Evolutionary conservation across 805 yeast genomes (phyloP), one percentile per base, ranked within the genome.

Genomic region (Saccharomyces jurei): DNA sequence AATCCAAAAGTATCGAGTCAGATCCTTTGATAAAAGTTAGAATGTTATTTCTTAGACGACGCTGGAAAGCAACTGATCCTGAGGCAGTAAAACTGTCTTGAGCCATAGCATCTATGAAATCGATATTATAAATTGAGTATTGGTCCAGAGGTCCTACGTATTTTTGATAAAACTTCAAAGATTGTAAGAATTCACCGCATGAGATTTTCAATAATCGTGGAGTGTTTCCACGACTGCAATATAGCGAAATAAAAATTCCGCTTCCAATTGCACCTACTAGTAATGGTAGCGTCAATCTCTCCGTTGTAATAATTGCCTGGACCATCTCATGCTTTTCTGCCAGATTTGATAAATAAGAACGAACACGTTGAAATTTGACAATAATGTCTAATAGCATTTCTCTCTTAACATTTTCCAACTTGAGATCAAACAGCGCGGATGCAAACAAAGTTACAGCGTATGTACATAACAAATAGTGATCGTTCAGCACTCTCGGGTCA

Each of bases 21-120:
- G 67, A 68, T 49, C 48, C 50, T 17, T 51, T 60, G 44, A 64
- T 57, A 55, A 55, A 54, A 51, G 56, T 65, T 50, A 57, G 59
- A 46, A 74, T 62, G 53, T 69, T 71, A 47, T 70, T 78, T 64
- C 86, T 76, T 54, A 86, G 70, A 57, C 80, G 78, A 64, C 86
- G 85, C 62, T 86, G 89, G 36, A 86, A 74, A 0, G 94, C 89
- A 21, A 85, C 84, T 26, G 83, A 76, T 28, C 94, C 90, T 0
- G 89, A 83, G 47, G 85, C 80, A 1, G 84, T 78, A 29, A 73
- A 71, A n/a, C 74, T 78, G 56, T 83, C 89, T 4, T 77, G 66
- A 1, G 79, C 68, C 46, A 87, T 71, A 2, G 75, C 73, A 9
- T 60, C 53, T 48, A 77, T 75, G 25, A 81, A 72, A 1, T 66